Percentiles rank a stretch among this genome's conserved stretches.
Conservation (phyloP, 1,284 basidiomycete genomes). For the Cryptococcus sp. region DNA sequence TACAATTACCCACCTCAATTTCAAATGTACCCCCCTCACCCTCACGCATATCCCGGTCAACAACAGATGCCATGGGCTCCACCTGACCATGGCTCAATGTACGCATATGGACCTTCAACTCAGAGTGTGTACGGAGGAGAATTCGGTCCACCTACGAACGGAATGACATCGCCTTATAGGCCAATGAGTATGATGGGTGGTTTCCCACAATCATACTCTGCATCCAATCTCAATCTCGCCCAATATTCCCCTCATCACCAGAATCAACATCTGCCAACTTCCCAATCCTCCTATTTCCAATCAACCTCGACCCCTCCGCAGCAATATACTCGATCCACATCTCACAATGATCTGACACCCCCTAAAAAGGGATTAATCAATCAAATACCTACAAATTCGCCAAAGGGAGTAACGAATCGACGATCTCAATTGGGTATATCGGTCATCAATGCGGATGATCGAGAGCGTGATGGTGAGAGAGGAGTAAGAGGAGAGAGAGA, state of each 20-base stretch:
- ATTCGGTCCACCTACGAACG: constrained; percentile 30
- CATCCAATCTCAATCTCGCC: background rate
- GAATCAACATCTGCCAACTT: background rate
- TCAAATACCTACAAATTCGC: background rate
- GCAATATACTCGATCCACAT: background rate
- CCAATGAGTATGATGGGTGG: background rate
- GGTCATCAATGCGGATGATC: background rate
- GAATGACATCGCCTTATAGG: background rate
- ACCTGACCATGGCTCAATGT: constrained; percentile 14
- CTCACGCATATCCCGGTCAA: background rate
- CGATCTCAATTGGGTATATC: background rate
- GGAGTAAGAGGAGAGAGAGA: no score
- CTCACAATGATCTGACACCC: background rate
- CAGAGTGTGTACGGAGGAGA: constrained; percentile 42
- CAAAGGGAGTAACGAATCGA: background rate
- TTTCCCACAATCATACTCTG: background rate
- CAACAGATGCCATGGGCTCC: constrained; percentile 9
- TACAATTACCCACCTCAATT: constrained; percentile 2
- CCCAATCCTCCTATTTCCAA: background rate
- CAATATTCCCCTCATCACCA: background rate
- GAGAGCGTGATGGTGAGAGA: background rate
- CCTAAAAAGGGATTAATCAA: background rate
- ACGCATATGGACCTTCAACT: constrained; percentile 26
- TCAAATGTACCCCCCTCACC: constrained; percentile 4
- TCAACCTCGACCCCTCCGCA: background rate